Base-by-base conservation (phyloP, 2,329 filamentous ascomycete genomes). In the Monosporascus ibericus region DNA sequence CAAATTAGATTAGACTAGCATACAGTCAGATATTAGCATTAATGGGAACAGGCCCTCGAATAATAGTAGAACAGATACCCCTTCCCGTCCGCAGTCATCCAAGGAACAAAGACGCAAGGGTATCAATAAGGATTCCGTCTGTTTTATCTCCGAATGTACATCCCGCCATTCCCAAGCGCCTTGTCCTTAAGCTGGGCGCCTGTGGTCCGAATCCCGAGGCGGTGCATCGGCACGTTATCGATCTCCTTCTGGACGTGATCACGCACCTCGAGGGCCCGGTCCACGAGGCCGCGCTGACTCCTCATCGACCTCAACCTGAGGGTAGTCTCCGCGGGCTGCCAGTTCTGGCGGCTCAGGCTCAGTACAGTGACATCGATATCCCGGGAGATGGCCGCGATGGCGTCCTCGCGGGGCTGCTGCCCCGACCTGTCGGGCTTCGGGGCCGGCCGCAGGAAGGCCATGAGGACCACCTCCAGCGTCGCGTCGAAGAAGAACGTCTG, bases 181-280 rank as follows among this genome's bases (percentile, higher is more conserved):
- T 70, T 71, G 57, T 86, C 81, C 57, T 73, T 73, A 62, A 75
- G 62, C 27, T 70, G 67, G 8, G 70, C 73, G 2, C 70, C 67
- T 14, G 75, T 69, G 8, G 76, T 80, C 49, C 85, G 73, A 44
- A 88, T 73, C 0, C 84, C 85, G 3, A 78, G 71, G 60, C 72
- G 71, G 62, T 86, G 81, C 46, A 85, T 59, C 2, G 84, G 84
- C 3, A 86, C 70, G 50, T 73, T 72, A 54, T 85, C 82, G 6
- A 85, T 71, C 39, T 75, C 71, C 54, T 73, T 75, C 66, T 85
- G 80, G 3, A 80, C 72, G 20, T 67, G 72, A 17, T 74, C 70
- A 24, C 79, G 72, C 2, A 74, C 68, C 49, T 76, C 76, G 1
- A 76, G 71, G 55, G 80, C 73, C 17, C 73, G 70, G 39, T 79